Conservation (phyloP, 2,329 filamentous ascomycete genomes). For the Fusarium sp. region DNA sequence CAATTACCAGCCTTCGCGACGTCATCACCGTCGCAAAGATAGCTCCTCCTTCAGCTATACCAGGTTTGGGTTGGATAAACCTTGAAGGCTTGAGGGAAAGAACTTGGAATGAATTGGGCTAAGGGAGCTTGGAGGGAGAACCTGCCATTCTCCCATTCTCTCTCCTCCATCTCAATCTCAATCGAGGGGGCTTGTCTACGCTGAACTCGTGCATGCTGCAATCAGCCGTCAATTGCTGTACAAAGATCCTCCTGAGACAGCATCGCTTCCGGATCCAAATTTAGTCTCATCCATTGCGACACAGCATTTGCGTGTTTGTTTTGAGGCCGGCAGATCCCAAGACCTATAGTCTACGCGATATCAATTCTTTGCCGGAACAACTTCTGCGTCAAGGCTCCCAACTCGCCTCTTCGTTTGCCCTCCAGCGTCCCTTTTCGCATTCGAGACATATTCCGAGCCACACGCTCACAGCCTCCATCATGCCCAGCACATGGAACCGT, state of each 20-base stretch:
- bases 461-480: constrained; percentile 23
- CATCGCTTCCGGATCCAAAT: constrained; percentile 22
- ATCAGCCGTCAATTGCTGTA: constrained; percentile 33
- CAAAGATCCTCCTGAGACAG: constrained; percentile 29
- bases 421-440: neutral
- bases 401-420: neutral
- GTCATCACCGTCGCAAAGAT: constrained; percentile 26
- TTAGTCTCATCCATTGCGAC: constrained; percentile 26
- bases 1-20: constrained; percentile 31
- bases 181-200: neutral
- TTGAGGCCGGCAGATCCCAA: constrained; percentile 12
- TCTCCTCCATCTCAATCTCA: neutral
- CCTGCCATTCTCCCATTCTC: neutral
- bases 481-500: constrained; percentile 44
- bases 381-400: neutral
- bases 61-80: constrained; percentile 17
- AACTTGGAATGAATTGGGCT: constrained; percentile 18
- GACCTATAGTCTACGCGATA: neutral
- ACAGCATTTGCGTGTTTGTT: constrained; percentile 16
- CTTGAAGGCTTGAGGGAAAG: constrained; percentile 23
- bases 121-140: neutral
- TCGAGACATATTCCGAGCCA: neutral
- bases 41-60: constrained; percentile 30
- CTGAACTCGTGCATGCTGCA: constrained; percentile 26
- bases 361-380: neutral